phyloP scores from a whole-genome alignment of 2,329 filamentous ascomycete species.

The Phaeosphaeriaceae sp. region DNA sequence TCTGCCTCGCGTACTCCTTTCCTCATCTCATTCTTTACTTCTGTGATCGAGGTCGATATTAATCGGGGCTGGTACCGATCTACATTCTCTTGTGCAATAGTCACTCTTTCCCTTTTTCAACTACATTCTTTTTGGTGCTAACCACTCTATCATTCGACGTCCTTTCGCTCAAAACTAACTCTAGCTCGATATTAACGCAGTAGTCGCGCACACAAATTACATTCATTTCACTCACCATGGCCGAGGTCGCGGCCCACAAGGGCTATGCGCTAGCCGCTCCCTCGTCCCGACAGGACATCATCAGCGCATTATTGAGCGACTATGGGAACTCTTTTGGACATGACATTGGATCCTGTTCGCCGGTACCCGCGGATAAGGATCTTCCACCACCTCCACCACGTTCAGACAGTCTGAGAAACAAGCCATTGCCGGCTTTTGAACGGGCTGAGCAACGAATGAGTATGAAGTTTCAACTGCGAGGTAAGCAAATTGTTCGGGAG shows the following conservation, averaged over 20 bases:
- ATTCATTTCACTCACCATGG: slow-evolving; percentile 22
- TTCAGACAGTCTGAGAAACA: slow-evolving; percentile 30
- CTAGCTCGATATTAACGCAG: neutral
- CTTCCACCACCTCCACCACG: slow-evolving; percentile 39
- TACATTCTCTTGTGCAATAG: slow-evolving; percentile 18
- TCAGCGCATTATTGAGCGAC: slow-evolving; percentile 48
- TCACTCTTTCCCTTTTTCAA: slow-evolving; percentile 20
- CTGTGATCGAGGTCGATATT: slow-evolving; percentile 23
- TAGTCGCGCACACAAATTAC: slow-evolving; percentile 3
- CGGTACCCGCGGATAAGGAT: slow-evolving; percentile 36
- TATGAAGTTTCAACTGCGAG: slow-evolving; percentile 44
- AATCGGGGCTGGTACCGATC: slow-evolving; percentile 27
- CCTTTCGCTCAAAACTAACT: neutral
- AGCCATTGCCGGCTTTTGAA: slow-evolving; percentile 31
- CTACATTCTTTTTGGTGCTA: slow-evolving; percentile 15
- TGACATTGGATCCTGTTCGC: slow-evolving; percentile 28
- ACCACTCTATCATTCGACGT: slow-evolving; percentile 1
- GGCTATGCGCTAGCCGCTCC: slow-evolving; percentile 32
- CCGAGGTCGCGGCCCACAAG: slow-evolving; percentile 33
- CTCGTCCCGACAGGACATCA: slow-evolving; percentile 44
- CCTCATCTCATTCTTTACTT: slow-evolving; percentile 27
- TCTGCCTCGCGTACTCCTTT: slow-evolving; percentile 25
- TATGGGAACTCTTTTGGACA: slow-evolving; percentile 43
- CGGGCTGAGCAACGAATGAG: slow-evolving; percentile 31
- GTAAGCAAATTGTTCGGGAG: no score